Base-by-base conservation (phyloP, 257 asterid species). In the Schizonepeta tenuifolia region DNA sequence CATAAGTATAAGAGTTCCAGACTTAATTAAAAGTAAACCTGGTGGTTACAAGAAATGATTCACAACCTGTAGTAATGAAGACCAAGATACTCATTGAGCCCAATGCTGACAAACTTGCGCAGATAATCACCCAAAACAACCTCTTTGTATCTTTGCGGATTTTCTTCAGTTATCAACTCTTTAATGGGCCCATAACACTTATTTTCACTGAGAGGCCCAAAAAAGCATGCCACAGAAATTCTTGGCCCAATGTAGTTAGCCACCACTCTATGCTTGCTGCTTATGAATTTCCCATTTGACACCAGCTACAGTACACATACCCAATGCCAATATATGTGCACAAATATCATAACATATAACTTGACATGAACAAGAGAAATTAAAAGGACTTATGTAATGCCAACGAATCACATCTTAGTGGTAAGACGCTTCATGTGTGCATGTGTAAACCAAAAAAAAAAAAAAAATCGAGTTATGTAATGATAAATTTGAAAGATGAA, bases 211-310 rank as follows among this genome's bases (percentile, higher is more conserved):
- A 76, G 40, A 35, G 77, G 49, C 33, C 71, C 74, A 36, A 57
- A 57, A 2, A 85, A 87, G 74, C 83, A 65, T 4, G 88, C 88
- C 59, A 83, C 77, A 0, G 90, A 87, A 24, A 87, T 73, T 71
- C 88, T 80, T 43, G 93, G 88, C 7, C 88, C 88, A 1, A 26
- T 40, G 18, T 18, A 5, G 17, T 65, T 83, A 15, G 87, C 84
- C 9, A 73, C 28, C 8, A 58, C 90, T 74, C 90, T 57, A 36
- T 87, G 93, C 59, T 73, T 62, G 13, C 36, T 73, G 53, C 88
- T 85, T 40, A 4, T 62, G 24, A 83, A 87, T 43, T 46, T 72
- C 59, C 84, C 90, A 36, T 87, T 87, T 0, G 90, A 67, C 20
- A 81, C 71, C 50, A 87, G 55, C 93, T 85, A n/a, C 9, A 61